Evolutionary conservation across 306 rosid genomes (phyloP).

Genomic region (Vigna nakashimae): DNA sequence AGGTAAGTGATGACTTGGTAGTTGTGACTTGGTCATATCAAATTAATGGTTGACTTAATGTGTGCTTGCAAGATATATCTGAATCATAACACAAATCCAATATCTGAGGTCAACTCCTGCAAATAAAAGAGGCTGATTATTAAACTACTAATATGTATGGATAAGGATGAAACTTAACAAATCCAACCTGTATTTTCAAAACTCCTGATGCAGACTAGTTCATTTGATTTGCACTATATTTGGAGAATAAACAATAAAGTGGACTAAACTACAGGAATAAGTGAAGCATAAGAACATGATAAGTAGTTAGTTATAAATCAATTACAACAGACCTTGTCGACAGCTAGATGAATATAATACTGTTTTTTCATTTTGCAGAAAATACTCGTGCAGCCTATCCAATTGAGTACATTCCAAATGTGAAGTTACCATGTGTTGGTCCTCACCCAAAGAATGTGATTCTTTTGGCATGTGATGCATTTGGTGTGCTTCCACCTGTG

Average conservation of each 20-base stretch:
- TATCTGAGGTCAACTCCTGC: background rate
- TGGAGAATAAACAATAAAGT: background rate
- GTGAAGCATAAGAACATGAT: background rate
- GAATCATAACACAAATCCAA: background rate
- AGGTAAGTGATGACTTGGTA: slow-evolving; percentile 49
- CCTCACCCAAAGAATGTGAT: slow-evolving; percentile 89
- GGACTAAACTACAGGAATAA: background rate
- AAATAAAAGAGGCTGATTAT: background rate
- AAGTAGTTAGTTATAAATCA: background rate
- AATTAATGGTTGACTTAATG: background rate
- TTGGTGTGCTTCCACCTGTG: slow-evolving; percentile 92
- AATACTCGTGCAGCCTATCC: slow-evolving; percentile 95
- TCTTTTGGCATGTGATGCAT: slow-evolving; percentile 91
- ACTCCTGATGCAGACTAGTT: background rate
- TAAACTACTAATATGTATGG: background rate
- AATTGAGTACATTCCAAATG: slow-evolving; percentile 90
- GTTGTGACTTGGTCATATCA: slow-evolving; percentile 25
- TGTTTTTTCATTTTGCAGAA: slow-evolving; percentile 53
- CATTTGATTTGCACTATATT: background rate
- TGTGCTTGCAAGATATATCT: background rate
- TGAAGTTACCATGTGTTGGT: slow-evolving; percentile 80
- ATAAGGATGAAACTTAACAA: slow-evolving; percentile 21
- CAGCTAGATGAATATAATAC: background rate
- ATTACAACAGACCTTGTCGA: slow-evolving; percentile 8
- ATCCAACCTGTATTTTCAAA: background rate